Evolutionary conservation across 2,329 filamentous ascomycete genomes (phyloP).

Genomic region (Ceratocystis destructans): DNA sequence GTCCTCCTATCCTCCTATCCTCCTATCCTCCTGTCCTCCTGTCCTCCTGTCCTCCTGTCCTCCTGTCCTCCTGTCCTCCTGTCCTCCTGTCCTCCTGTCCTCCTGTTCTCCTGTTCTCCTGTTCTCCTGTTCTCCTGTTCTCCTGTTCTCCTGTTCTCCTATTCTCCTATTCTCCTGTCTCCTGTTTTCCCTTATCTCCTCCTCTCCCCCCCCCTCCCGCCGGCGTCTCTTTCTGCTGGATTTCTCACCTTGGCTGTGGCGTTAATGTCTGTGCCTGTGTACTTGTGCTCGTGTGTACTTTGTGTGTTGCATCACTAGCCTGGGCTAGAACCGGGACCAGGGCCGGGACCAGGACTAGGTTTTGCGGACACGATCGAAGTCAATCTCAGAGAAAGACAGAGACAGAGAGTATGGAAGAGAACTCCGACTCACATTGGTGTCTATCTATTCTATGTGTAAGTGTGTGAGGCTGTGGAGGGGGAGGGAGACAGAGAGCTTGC

Average conservation of each 20-base stretch:
- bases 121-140: not conserved
- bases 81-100: not conserved
- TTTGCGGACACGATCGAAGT: not conserved
- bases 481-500: not conserved
- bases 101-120: no score
- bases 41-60: no score
- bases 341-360: not conserved
- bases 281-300: no score
- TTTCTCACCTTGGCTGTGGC: not conserved
- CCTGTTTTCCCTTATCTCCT: no score
- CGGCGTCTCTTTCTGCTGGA: not conserved
- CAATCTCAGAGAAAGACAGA: not conserved
- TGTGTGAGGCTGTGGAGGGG: not conserved
- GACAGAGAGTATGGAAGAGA: not conserved
- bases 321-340: not conserved
- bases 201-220: no score
- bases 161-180: no score
- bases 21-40: not conserved
- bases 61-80: no score
- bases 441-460: not conserved
- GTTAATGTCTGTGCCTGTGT: no score
- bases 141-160: no score
- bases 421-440: not conserved
- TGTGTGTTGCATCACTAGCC: not conserved
- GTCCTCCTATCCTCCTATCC: no score